A percentile compares a stretch with the other conserved stretches of the same genome.
These are phyloP conservation scores for Xylogone sp. DNA, from an alignment of 2,329 filamentous ascomycete genomes.

Conservation along the genomic window DNA sequence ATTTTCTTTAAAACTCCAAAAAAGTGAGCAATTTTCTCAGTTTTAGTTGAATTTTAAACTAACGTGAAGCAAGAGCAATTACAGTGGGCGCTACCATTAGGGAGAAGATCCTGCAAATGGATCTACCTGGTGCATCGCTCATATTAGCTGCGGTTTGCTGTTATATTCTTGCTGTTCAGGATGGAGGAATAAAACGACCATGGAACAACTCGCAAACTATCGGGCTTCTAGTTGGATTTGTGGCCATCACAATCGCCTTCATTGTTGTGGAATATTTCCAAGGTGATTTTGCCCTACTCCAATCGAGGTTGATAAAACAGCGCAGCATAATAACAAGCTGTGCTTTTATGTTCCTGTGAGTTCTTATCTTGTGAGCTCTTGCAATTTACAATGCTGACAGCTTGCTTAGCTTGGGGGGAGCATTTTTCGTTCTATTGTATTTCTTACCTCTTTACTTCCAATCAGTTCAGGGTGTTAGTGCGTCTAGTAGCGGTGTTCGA, in stretches of 20 bases:
- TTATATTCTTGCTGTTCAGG: conserved; percentile 40
- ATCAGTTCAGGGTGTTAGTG: conserved; percentile 17
- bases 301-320: neutral
- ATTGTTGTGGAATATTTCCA: conserved; percentile 31
- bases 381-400: neutral
- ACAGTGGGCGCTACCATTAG: conserved; percentile 30
- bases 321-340: neutral
- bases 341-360: neutral
- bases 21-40: neutral
- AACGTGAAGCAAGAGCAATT: conserved; percentile 21
- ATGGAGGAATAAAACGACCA: conserved; percentile 36
- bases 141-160: conserved; percentile 37
- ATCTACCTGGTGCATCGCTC: conserved; percentile 37
- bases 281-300: conserved; percentile 28
- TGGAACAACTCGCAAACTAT: conserved; percentile 37
- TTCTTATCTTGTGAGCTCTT: conserved; percentile 6
- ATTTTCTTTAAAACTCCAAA: conserved; percentile 27
- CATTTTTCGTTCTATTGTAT: conserved; percentile 6
- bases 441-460: conserved; percentile 25
- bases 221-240: conserved; percentile 33
- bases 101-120: conserved; percentile 42
- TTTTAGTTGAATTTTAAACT: conserved; percentile 1
- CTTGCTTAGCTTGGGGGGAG: conserved; percentile 10
- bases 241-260: conserved; percentile 24
- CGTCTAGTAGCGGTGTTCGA: conserved; percentile 15